Evolutionary conservation across 805 yeast genomes (phyloP).

Genomic region (Cyberlindnera amylophila): DNA sequence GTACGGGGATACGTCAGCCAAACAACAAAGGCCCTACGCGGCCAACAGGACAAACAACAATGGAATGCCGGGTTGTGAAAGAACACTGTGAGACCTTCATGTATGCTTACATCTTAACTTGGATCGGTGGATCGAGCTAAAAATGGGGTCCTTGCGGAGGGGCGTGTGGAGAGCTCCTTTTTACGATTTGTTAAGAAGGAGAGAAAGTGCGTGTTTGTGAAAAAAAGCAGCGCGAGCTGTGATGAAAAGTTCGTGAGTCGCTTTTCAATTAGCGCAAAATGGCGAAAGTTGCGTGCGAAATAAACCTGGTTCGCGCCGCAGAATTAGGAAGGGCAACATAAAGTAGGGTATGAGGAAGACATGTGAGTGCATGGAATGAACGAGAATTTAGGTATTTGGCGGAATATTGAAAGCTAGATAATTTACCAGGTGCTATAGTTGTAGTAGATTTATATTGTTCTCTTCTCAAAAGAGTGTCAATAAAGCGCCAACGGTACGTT

Average conservation of each 20-base stretch:
- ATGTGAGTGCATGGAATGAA: background rate
- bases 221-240: constrained; percentile 8
- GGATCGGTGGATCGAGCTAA: constrained; percentile 13
- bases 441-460: no score
- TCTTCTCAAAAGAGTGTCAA: no score
- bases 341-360: background rate
- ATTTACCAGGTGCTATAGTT: no score
- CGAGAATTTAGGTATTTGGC: no score
- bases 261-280: constrained; percentile 9
- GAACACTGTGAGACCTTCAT: background rate
- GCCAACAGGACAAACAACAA: background rate
- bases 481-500: no score
- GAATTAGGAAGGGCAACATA: background rate
- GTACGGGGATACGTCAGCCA: constrained; percentile 3
- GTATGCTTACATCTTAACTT: constrained; percentile 16
- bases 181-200: constrained; percentile 2
- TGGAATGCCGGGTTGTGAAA: background rate
- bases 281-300: constrained; percentile 15
- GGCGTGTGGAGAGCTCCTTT: constrained; percentile 1
- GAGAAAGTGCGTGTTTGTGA: constrained; percentile 9
- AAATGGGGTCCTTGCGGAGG: constrained; percentile 11
- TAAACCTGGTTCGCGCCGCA: background rate
- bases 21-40: background rate
- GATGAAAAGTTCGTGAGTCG: constrained; percentile 10
- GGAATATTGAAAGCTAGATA: no score